Base-by-base conservation (phyloP, 176 grass and related monocot species). In the Poa pratensis region DNA sequence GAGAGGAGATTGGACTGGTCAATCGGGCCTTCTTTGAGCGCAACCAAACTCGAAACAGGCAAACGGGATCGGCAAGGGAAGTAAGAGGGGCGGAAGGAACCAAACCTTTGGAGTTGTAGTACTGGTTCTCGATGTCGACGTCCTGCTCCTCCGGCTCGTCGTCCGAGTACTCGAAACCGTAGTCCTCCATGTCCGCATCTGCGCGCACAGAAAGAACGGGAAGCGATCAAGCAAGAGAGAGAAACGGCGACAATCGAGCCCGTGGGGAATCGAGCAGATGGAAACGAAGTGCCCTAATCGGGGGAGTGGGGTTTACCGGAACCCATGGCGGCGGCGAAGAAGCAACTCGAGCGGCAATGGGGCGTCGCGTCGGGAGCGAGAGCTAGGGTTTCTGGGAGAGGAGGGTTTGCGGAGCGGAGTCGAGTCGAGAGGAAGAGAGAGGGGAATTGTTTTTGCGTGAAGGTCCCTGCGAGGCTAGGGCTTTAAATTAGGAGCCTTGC, bases 141-240 rank as follows among this genome's bases (percentile, higher is more conserved):
- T 99, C 96, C 86, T 95, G 93, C 83, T 99, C 93, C 85, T 99
- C 93, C 16, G 90, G 90, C 85, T 99, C 96, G 7, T 99, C 96
- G 12, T 99, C 96, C 2, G 96, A 99, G 76, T 99, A 99, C 90
- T 99, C 96, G 45, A 99, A 99, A 26, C 96, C 96, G 72, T 99
- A 99, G 28, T 99, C 96, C 84, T 99, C 96, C 96, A 99, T 99
- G 73, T 99, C 96, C 15, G 93, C 93, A 92, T 99, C 96, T 98
- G 75, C 16, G 19, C 15, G 39, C 39, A 81, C 30, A 5, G 8
- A 28, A 82, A 24, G 69, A 13, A 80, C 20, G 61, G 22, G 71
- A 68, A 81, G 50, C 37, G 77, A 88, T 85, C 77, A 74, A 45
- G 43, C 76, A 51, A 7, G 23, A 43, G 32, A 59, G 28, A 30